Base-by-base conservation (phyloP, 129 eudicot genomes). In the Pseudognaphalium luteoalbum region DNA sequence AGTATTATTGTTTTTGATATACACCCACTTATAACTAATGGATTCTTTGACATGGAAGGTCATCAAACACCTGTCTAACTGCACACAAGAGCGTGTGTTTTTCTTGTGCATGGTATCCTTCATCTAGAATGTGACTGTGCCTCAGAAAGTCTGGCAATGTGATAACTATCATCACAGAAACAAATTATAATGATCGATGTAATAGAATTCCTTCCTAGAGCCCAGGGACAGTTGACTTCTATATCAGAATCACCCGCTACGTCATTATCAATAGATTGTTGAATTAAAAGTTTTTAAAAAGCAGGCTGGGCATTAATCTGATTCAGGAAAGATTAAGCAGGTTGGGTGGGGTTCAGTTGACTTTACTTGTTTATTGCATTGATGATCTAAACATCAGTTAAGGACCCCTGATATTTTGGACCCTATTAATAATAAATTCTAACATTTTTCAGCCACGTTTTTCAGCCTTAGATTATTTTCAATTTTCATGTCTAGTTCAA, bases 331-430 rank as follows among this genome's bases (percentile, higher is more conserved):
- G 41, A 50, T 50, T 50, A 15, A 50, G 15, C 14, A n/a, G 56
- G 56, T 4, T 50, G 56, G 56, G 17, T 50, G n/a, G 56, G 56
- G 56, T 37, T 64, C 32, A 16, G 44, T 32, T 64, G 41, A 16
- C 70, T n/a, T 65, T 66, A 33, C 4, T 66, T 34, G 50, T 66
- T 66, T 30, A 16, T 33, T 66, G 6, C 7, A 66, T 34, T 66
- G 70, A 66, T 66, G n/a, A 66, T 66, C 47, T 33, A 66, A 66
- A 10, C 70, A 66, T 34, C 47, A 66, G 16, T 8, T 34, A 35
- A 66, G 1, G 28, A 29, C 10, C 15, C 50, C 2, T 34, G 16
- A 66, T 35, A 66, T 14, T 35, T 33, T 34, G 34, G 25, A 34
- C 50, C 50, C 47, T 17, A 32, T 6, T 17, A 66, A 66, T 42